A percentile compares a stretch with the other conserved stretches of the same genome.
Conservation (phyloP, 2,329 filamentous ascomycete genomes). For the Trichoderma cornu-damae region DNA sequence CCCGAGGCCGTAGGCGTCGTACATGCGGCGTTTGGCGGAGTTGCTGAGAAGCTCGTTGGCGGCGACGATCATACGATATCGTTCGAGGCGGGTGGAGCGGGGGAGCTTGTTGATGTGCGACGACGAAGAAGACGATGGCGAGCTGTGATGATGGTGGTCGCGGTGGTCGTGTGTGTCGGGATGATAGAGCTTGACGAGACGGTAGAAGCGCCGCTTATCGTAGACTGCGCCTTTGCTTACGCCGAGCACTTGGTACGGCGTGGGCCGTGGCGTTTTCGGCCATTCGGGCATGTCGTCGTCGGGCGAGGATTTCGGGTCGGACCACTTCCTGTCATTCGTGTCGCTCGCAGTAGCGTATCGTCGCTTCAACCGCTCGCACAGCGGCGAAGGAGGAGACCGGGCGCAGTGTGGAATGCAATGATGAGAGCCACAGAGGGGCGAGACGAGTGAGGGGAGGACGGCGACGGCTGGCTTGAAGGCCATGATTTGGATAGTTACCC, state of each 20-base stretch:
- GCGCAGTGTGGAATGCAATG: neutral
- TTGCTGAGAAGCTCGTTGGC: constrained; percentile 87
- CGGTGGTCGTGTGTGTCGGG: constrained; percentile 59
- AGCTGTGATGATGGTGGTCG: constrained; percentile 1
- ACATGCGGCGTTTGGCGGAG: constrained; percentile 69
- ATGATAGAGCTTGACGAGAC: constrained; percentile 93
- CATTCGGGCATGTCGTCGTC: constrained; percentile 33
- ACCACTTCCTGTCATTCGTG: neutral
- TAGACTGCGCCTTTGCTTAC: constrained; percentile 59
- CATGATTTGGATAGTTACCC: neutral
- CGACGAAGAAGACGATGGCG: constrained; percentile 3
- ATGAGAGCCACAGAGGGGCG: neutral
- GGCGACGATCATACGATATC: constrained; percentile 81
- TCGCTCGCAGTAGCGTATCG: constrained; percentile 6
- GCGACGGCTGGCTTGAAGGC: constrained; percentile 6
- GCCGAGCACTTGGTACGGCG: constrained; percentile 86
- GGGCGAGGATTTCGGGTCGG: constrained; percentile 7
- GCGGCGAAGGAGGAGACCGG: neutral
- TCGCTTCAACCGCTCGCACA: neutral
- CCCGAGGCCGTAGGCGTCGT: constrained; percentile 75
- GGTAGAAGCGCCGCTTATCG: constrained; percentile 77
- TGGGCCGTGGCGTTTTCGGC: constrained; percentile 52
- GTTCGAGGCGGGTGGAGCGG: constrained; percentile 63
- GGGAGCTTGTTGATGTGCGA: constrained; percentile 34
- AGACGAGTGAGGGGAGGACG: neutral